phyloP scores from a whole-genome alignment of 148 eudicot genomes.

The Vaccinium darrowii region DNA sequence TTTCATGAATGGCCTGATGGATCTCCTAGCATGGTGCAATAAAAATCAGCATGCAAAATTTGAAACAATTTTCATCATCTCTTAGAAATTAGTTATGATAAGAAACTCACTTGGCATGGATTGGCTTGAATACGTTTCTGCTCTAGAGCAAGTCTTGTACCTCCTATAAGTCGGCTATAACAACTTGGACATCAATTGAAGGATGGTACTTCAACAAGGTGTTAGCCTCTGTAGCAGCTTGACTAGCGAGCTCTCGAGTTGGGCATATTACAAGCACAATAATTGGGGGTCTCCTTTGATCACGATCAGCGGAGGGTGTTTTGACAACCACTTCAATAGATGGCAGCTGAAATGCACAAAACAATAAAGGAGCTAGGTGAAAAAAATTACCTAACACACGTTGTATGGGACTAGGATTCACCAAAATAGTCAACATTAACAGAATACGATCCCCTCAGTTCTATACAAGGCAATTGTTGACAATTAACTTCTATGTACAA shows the following conservation, averaged over 20 bases:
- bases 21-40: constrained; percentile 3
- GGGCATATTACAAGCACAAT: constrained; percentile 92
- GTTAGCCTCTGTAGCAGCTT: constrained; percentile 92
- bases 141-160: constrained; percentile 79
- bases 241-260: constrained; percentile 94
- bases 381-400: not conserved
- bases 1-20: not conserved
- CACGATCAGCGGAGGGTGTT: constrained; percentile 54
- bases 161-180: too few relatives aligned
- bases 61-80: not conserved
- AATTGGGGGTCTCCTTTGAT: constrained; percentile 79
- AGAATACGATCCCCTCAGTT: not conserved
- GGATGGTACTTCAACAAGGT: constrained; percentile 82
- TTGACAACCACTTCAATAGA: constrained; percentile 79
- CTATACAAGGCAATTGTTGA: not conserved
- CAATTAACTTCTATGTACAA: not conserved
- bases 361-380: not conserved
- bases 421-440: not conserved
- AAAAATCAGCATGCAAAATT: not conserved
- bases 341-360: constrained; percentile 69
- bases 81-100: not conserved
- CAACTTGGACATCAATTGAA: constrained; percentile 90
- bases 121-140: constrained; percentile 84
- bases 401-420: not conserved
- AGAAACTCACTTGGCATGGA: constrained; percentile 78